Conservation (phyloP, 2,329 filamentous ascomycete species). For the Stromatinia cepivora region DNA sequence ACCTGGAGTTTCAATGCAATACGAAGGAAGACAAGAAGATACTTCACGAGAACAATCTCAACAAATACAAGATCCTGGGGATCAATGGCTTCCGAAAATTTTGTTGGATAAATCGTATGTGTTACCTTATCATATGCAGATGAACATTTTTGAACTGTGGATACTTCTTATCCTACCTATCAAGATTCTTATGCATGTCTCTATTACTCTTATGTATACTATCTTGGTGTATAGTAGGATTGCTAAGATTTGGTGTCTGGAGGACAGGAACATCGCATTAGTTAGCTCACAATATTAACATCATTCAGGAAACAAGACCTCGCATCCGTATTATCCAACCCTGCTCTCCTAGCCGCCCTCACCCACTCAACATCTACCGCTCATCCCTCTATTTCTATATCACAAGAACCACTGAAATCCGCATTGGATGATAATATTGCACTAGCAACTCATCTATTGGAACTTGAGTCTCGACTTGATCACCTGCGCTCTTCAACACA, state of each 20-base stretch:
- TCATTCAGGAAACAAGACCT: slow-evolving; percentile 72
- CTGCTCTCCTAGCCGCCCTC: slow-evolving; percentile 70
- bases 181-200: not conserved
- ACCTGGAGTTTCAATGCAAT: slow-evolving; percentile 31
- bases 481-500: slow-evolving; percentile 71
- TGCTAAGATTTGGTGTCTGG: not conserved
- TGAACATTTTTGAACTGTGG: not conserved
- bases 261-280: not conserved
- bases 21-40: slow-evolving; percentile 28
- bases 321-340: slow-evolving; percentile 63
- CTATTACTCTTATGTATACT: not conserved
- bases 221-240: not conserved
- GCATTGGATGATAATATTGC: slow-evolving; percentile 71
- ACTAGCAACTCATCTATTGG: slow-evolving; percentile 62
- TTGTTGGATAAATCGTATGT: slow-evolving; percentile 81
- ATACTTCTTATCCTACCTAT: slow-evolving; percentile 10
- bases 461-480: slow-evolving; percentile 57
- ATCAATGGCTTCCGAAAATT: slow-evolving; percentile 75
- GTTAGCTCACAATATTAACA: slow-evolving; percentile 29
- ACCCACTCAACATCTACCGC: slow-evolving; percentile 64
- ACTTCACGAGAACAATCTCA: slow-evolving; percentile 31
- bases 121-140: not conserved
- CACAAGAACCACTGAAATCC: slow-evolving; percentile 62
- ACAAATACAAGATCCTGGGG: slow-evolving; percentile 57
- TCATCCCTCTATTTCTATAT: slow-evolving; percentile 70